These are phyloP conservation scores for Sphaerostilbella broomeana DNA, from an alignment of 2,329 filamentous ascomycete species.

Conservation along the genomic window DNA sequence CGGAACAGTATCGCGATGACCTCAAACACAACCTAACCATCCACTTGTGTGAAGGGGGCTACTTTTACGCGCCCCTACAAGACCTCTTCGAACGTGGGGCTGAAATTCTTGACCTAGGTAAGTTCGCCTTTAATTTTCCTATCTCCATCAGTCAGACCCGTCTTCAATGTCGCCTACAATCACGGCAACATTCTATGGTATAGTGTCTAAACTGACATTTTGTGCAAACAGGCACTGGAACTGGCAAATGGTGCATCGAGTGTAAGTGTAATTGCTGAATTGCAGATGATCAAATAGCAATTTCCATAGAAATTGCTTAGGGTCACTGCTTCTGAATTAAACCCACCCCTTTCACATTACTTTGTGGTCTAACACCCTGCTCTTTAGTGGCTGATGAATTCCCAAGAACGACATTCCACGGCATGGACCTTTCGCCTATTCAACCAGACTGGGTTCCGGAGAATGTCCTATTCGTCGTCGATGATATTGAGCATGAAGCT, in stretches of 20 bases:
- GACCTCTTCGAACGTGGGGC: conserved; percentile 31
- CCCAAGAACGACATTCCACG: conserved; percentile 37
- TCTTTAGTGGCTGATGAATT: conserved; percentile 42
- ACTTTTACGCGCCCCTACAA: conserved; percentile 40
- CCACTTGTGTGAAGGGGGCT: conserved; percentile 32
- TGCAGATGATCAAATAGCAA: too few species aligned
- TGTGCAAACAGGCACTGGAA: conserved; percentile 40
- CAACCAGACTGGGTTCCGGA: conserved; percentile 45
- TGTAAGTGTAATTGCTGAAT: conserved; percentile 39
- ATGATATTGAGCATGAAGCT: conserved; percentile 45
- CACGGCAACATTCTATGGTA: too few species aligned
- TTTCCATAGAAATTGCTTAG: neutral
- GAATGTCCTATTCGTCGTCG: conserved; percentile 46
- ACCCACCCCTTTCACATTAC: neutral
- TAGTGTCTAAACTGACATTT: too few species aligned
- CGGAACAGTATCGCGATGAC: conserved; percentile 36
- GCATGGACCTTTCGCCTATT: conserved; percentile 46
- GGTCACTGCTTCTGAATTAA: neutral
- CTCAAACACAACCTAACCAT: conserved; percentile 35
- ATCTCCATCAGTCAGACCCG: neutral
- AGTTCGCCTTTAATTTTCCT: conserved; percentile 14
- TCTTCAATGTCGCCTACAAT: too few species aligned
- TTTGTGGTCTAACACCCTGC: neutral
- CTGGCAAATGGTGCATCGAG: conserved; percentile 45
- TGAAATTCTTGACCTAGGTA: conserved; percentile 42